Base-by-base conservation (phyloP, 1,284 basidiomycete genomes). In the Papiliotrema nemorosa region DNA sequence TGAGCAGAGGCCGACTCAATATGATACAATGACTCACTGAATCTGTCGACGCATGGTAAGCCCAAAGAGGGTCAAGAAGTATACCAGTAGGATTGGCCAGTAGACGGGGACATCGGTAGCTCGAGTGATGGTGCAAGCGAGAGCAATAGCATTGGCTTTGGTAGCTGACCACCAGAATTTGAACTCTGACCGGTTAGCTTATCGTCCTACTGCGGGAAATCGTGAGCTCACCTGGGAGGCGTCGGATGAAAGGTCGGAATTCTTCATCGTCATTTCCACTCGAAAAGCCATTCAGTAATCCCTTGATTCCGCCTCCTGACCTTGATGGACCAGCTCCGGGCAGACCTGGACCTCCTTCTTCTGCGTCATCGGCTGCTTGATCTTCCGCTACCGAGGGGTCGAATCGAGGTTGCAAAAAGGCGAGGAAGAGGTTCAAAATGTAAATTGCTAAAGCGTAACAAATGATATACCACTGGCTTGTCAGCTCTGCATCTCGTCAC, bases 371-470 rank as follows among this genome's bases (percentile, higher is more conserved):
- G 5, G 90, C 93, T 49, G 90, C 81, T 3, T 97, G 78, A 74
- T 99, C 96, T 39, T 88, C 88, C 60, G 94, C 88, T 34, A 97
- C 78, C 1, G 90, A 92, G 0, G 96, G 94, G 76, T 99, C 96
- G 73, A 98, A 98, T 72, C 72, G 69, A 2, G 75, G 74, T 77
- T 75, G 74, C 27, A 76, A 60, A 64, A 75, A 76, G 2, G 77
- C 75, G 42, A 78, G 70, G 69, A 77, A 78, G 49, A 77, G 81
- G 76, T 94, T 94, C 55, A 94, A 80, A 58, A 96, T 83, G 77
- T 94, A 96, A 66, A 96, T 96, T 35, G 88, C 89, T 58, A 88
- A 84, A 26, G 87, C 89, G 69, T 92, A 74, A 59, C 67, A 72
- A 44, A 72, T 63, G 68, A 94, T 96, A 78, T 93, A 96, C 92